Evolutionary conservation across 129 eudicot genomes (phyloP).

Genomic region (Flaveria bidentis): DNA sequence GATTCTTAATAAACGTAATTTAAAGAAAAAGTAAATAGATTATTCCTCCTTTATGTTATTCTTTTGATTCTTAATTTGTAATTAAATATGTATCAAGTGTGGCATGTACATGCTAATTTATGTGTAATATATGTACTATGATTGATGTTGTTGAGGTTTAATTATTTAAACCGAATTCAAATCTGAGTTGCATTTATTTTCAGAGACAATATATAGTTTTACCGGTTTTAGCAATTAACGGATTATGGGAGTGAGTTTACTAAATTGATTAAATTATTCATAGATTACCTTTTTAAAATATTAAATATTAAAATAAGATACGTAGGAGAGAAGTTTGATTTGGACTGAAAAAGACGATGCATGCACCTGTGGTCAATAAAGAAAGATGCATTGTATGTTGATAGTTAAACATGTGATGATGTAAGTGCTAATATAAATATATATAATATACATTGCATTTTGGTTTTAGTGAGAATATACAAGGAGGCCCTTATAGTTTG

Average conservation of each 20-base stretch:
- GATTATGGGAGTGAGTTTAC: neutral
- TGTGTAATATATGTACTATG: too few relatives aligned
- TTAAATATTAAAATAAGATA: neutral
- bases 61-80: too few relatives aligned
- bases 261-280: neutral
- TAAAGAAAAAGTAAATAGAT: too few relatives aligned
- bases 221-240: neutral
- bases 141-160: too few relatives aligned
- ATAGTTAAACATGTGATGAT: neutral
- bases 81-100: too few relatives aligned
- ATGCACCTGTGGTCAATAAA: conserved; percentile 19
- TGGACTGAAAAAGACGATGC: conserved; percentile 14
- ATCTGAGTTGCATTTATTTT: too few relatives aligned
- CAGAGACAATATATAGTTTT: neutral
- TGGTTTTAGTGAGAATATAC: neutral
- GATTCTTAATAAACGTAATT: too few relatives aligned
- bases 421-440: too few relatives aligned
- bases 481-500: neutral
- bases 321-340: neutral
- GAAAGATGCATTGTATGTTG: conserved; percentile 32
- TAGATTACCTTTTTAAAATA: neutral
- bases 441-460: neutral
- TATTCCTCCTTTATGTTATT: too few relatives aligned
- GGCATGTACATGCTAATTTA: too few relatives aligned
- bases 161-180: too few relatives aligned